phyloP scores from a whole-genome alignment of 345 rosid species.

The Dipteronia sinensis region DNA sequence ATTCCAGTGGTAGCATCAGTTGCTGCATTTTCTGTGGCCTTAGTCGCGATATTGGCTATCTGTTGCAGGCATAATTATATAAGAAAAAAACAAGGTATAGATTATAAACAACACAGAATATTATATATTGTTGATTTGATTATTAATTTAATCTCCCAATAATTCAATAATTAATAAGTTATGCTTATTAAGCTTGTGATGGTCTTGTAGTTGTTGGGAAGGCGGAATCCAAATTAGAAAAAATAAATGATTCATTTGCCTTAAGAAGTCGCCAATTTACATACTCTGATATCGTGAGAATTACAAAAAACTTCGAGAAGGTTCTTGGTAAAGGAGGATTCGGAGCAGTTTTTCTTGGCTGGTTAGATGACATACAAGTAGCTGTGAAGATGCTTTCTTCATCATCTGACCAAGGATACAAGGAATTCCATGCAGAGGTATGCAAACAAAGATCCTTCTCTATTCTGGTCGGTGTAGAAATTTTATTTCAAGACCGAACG shows the following conservation, averaged over 20 bases:
- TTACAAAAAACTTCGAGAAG: slow-evolving; percentile 27
- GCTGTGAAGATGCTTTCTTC: slow-evolving; percentile 35
- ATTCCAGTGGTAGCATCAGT: slow-evolving; percentile 39
- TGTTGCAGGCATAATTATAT: too few species aligned
- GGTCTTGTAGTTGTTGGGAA: not conserved
- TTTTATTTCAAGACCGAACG: too few species aligned
- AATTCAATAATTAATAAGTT: too few species aligned
- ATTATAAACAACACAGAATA: too few species aligned
- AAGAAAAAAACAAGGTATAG: slow-evolving; percentile 27
- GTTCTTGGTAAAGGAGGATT: slow-evolving; percentile 36
- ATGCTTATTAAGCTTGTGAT: too few species aligned
- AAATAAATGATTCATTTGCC: slow-evolving; percentile 7
- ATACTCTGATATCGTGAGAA: slow-evolving; percentile 20
- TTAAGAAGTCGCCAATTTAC: slow-evolving; percentile 27
- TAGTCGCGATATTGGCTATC: slow-evolving; percentile 11
- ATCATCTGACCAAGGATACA: slow-evolving; percentile 19
- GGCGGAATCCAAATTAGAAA: not conserved
- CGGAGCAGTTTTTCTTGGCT: slow-evolving; percentile 33
- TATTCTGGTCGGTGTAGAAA: too few species aligned
- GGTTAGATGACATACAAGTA: slow-evolving; percentile 23
- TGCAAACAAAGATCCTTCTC: too few species aligned
- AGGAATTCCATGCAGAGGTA: slow-evolving; percentile 30
- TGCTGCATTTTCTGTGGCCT: slow-evolving; percentile 28
- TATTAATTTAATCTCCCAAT: too few species aligned
- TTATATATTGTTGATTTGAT: too few species aligned